Evolutionary conservation across 2,329 filamentous ascomycete genomes (phyloP), one percentile per base, ranked within the genome.

Genomic region (Alternaria angustiovoidea): DNA sequence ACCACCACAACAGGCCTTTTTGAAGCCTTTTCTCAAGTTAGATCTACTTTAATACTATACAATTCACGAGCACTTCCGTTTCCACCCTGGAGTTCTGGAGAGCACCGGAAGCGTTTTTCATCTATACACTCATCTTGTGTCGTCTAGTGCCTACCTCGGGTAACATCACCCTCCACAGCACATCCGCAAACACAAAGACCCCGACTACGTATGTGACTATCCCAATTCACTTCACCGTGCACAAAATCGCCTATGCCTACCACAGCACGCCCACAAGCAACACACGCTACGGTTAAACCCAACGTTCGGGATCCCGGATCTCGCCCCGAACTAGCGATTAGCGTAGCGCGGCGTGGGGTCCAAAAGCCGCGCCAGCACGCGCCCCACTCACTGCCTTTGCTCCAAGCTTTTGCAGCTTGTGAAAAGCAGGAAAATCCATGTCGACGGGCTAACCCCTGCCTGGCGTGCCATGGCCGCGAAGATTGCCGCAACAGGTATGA

Each of bases 401-500:
- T 41, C 18, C 9, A 20, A 41, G 38, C 18, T 41, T 22, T 11
- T 41, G 1, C 9, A 22, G 18, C 38, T 41, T 41, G 38, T 22
- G 38, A 41, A 22, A 41, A 22, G 38, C 38, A 41, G 34, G n/a
- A 53, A 18, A 28, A 14, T 18, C 52, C 43, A 14, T 39, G 30
- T 41, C 32, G 24, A 36, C 47, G 38, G 28, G 28, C 54, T 46
- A 47, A 47, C 54, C 54, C 54, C 46, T 57, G 54, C 20, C 38
- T 51, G 36, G 46, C 54, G 38, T 48, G 54, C 54, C 48, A 20
- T 36, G 28, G 48, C 48, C 55, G 49, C 49, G 41, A 54, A 58
- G 42, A 47, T 54, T 58, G 44, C 55, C 49, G 32, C 28, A 38
- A 54, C 24, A 46, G 55, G 55, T 28, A 41, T 58, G 55, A 58